A percentile compares a stretch with the other conserved stretches of the same genome.
Conservation (phyloP, 1,284 basidiomycete genomes). For the Austroboletus novae-zelandiae region DNA sequence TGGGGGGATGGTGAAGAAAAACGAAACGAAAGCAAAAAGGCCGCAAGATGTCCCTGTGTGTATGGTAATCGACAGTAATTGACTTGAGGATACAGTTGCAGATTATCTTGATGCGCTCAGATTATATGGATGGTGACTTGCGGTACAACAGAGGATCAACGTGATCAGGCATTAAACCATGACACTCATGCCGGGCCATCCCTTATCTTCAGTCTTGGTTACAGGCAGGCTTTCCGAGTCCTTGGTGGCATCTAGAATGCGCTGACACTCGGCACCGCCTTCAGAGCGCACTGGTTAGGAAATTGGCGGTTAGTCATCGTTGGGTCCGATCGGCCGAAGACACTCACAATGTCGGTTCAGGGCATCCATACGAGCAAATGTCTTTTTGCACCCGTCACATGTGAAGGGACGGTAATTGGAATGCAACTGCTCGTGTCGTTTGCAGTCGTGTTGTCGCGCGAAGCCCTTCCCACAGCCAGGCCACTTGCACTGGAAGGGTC, state of each 20-base stretch:
- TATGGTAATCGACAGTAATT: slow-evolving; percentile 24
- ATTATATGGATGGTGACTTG: slow-evolving; percentile 18
- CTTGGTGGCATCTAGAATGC: slow-evolving; percentile 34
- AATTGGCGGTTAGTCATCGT: not conserved
- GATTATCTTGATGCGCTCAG: slow-evolving; percentile 20
- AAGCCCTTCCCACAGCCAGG: slow-evolving; percentile 83
- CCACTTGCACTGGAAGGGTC: slow-evolving; percentile 83
- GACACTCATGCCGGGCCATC: slow-evolving; percentile 27
- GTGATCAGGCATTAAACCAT: slow-evolving; percentile 23
- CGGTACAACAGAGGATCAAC: slow-evolving; percentile 8
- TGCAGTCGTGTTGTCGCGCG: slow-evolving; percentile 83
- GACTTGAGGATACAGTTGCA: slow-evolving; percentile 18
- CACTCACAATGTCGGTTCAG: slow-evolving; percentile 73
- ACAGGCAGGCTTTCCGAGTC: slow-evolving; percentile 20
- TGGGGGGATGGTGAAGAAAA: slow-evolving; percentile 1
- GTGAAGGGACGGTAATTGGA: slow-evolving; percentile 73
- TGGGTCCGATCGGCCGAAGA: not conserved
- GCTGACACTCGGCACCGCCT: slow-evolving; percentile 53
- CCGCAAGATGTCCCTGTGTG: slow-evolving; percentile 26
- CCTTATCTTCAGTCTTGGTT: slow-evolving; percentile 28
- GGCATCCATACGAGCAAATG: slow-evolving; percentile 78
- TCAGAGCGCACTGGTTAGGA: slow-evolving; percentile 48
- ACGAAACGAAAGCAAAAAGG: slow-evolving; percentile 15
- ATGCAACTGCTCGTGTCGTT: slow-evolving; percentile 78
- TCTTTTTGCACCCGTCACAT: slow-evolving; percentile 76